These are phyloP conservation scores for Cryoendolithus antarcticus DNA, from an alignment of 2,329 filamentous ascomycete genomes.

Conservation along the genomic window DNA sequence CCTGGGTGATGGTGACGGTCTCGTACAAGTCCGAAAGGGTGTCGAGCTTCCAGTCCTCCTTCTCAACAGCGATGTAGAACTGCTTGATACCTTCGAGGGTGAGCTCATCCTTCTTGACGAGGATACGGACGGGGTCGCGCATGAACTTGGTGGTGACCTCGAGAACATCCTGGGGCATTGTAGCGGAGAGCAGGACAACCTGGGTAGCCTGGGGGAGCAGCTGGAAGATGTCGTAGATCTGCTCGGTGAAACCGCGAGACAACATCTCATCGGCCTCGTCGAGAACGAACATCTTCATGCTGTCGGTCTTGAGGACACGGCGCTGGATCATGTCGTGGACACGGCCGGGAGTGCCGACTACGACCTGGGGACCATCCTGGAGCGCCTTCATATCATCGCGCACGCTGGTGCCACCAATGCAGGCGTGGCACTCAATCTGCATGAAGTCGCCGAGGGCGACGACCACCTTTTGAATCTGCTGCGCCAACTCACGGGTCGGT, in stretches of 20 bases:
- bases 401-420: constrained; percentile 95
- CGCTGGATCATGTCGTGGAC: constrained; percentile 77
- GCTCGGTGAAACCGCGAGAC: constrained; percentile 92
- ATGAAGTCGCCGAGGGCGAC: constrained; percentile 99
- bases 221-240: constrained; percentile 98
- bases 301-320: constrained; percentile 57
- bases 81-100: constrained; percentile 96
- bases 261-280: constrained; percentile 82
- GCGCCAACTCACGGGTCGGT: constrained; percentile 89
- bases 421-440: constrained; percentile 98
- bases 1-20: constrained; percentile 94
- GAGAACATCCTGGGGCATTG: constrained; percentile 91
- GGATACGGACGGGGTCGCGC: constrained; percentile 90
- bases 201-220: constrained; percentile 93
- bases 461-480: constrained; percentile 95
- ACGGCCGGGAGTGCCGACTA: constrained; percentile 92
- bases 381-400: constrained; percentile 77
- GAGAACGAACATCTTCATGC: constrained; percentile 69
- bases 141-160: constrained; percentile 99
- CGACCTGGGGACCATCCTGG: constrained; percentile 94
- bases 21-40: constrained; percentile 98
- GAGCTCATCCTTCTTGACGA: constrained; percentile 97
- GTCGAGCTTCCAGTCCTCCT: constrained; percentile 99
- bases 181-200: constrained; percentile 95
- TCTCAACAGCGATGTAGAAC: constrained; percentile 98